Conservation (phyloP, 177 flowering plant genomes). For the Vitis hybrid region DNA sequence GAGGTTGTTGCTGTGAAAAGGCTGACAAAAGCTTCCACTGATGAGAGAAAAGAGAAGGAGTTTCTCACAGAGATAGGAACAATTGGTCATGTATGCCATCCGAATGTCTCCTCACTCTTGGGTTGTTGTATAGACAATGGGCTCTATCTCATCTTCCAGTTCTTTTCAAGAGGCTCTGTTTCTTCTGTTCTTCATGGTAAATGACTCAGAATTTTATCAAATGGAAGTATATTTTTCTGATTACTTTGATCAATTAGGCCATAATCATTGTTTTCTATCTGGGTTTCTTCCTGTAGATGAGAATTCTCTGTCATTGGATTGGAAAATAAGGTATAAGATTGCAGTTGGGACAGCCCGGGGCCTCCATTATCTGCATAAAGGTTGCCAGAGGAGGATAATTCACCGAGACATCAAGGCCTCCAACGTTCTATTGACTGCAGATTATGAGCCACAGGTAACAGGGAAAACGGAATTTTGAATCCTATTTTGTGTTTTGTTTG, state of each 20-base stretch:
- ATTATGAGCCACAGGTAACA: constrained; percentile 85
- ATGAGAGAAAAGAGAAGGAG: constrained; percentile 84
- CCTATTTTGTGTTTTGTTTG: no score
- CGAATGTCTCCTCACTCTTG: constrained; percentile 70
- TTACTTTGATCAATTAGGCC: not conserved
- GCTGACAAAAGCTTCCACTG: constrained; percentile 49
- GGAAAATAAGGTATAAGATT: constrained; percentile 76
- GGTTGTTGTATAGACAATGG: constrained; percentile 95
- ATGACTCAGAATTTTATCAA: not conserved
- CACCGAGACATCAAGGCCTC: constrained; percentile 93
- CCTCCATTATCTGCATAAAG: constrained; percentile 86
- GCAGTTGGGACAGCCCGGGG: constrained; percentile 80
- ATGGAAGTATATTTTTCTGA: not conserved
- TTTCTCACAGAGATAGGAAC: constrained; percentile 92
- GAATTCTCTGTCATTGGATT: constrained; percentile 52
- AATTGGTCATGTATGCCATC: constrained; percentile 80
- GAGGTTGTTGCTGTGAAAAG: constrained; percentile 80
- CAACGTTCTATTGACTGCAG: constrained; percentile 65
- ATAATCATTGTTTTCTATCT: not conserved
- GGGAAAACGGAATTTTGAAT: not conserved
- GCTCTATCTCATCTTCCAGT: constrained; percentile 77
- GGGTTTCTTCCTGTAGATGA: constrained; percentile 41
- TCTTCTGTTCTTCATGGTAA: constrained; percentile 91
- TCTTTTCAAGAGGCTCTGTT: constrained; percentile 85
- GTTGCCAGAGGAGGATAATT: constrained; percentile 86